A percentile compares a stretch with the other conserved stretches of the same genome.
phyloP scores from a whole-genome alignment of 257 asterid species.

The Solanum pennellii region DNA sequence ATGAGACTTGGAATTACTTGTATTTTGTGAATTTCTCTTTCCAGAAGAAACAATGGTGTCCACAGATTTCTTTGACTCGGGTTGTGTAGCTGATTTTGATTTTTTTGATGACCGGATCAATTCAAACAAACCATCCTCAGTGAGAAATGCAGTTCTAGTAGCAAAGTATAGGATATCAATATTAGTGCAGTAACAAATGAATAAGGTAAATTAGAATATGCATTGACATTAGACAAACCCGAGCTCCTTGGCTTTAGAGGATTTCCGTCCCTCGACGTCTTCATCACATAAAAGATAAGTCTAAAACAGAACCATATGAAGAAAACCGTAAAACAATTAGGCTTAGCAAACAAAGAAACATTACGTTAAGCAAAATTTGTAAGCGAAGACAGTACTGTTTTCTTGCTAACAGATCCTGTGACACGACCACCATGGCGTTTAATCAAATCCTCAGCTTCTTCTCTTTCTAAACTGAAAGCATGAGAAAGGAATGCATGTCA shows the following conservation, averaged over 20 bases:
- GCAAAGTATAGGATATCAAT: neutral
- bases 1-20: constrained; percentile 1
- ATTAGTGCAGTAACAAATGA: neutral
- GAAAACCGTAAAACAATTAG: neutral
- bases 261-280: constrained; percentile 89
- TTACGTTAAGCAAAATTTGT: neutral
- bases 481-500: neutral
- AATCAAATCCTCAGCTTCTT: constrained; percentile 97
- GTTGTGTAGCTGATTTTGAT: constrained; percentile 22
- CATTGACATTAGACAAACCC: constrained; percentile 47
- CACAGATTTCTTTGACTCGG: constrained; percentile 35
- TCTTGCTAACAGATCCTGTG: constrained; percentile 98
- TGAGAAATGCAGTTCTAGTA: constrained; percentile 67
- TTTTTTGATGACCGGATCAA: constrained; percentile 67
- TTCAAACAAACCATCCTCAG: constrained; percentile 90
- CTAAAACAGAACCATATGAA: constrained; percentile 35
- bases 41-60: constrained; percentile 44
- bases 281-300: constrained; percentile 94
- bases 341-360: neutral
- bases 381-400: constrained; percentile 46
- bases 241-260: constrained; percentile 82
- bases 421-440: constrained; percentile 96
- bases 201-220: neutral
- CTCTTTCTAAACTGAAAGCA: constrained; percentile 87
- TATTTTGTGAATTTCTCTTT: constrained; percentile 45